phyloP scores from a whole-genome alignment of 148 eudicot species.

The Chenopodium suecicum region DNA sequence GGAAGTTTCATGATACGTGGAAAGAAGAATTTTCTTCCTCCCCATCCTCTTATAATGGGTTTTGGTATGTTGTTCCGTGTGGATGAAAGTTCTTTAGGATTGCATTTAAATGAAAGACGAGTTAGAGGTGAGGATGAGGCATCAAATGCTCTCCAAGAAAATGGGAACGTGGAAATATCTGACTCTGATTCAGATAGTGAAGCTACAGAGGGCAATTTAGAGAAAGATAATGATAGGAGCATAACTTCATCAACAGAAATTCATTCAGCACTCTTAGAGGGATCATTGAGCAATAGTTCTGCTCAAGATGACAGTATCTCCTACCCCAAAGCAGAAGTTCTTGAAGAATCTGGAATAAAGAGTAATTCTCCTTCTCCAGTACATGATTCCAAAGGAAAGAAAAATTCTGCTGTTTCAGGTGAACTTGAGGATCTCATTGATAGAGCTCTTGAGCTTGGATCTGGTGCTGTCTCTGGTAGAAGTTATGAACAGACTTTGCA shows the following conservation, averaged over 20 bases:
- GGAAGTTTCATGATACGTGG: conserved; percentile 99
- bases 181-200: conserved; percentile 73
- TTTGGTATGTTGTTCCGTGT: conserved; percentile 87
- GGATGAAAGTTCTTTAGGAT: conserved; percentile 94
- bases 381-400: conserved; percentile 36
- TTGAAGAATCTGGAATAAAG: conserved; percentile 36
- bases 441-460: conserved; percentile 95
- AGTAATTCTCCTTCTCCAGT: conserved; percentile 20
- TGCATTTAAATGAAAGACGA: conserved; percentile 96
- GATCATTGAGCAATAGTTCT: conserved; percentile 13
- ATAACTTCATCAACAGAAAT: conserved; percentile 24
- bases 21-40: conserved; percentile 96
- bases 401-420: conserved; percentile 36
- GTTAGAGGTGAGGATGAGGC: conserved; percentile 96
- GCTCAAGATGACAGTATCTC: conserved; percentile 28
- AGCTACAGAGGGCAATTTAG: conserved; percentile 32
- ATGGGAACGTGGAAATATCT: conserved; percentile 47
- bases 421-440: conserved; percentile 88
- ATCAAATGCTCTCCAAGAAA: conserved; percentile 42
- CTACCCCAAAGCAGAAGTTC: conserved; percentile 23
- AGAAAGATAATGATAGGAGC: conserved; percentile 22
- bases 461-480: conserved; percentile 52
- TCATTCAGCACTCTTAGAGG: conserved; percentile 22
- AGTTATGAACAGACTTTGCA: conserved; percentile 51
- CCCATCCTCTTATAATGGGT: conserved; percentile 96